phyloP scores from a whole-genome alignment of 164 flowering plant genomes.

The Macadamia integrifolia region DNA sequence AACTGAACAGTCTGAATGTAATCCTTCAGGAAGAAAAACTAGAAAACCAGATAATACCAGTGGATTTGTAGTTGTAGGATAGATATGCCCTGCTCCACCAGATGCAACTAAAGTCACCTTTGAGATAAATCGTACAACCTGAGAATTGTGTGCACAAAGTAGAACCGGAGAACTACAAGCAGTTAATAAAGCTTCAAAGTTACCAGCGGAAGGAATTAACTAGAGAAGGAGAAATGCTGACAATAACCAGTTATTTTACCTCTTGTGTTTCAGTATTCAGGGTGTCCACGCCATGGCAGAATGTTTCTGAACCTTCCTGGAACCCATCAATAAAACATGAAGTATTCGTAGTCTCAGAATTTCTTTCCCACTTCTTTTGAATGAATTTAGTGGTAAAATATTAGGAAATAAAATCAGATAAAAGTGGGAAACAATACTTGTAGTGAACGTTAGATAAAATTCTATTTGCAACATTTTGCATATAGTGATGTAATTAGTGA shows the following conservation, averaged over 20 bases:
- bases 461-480: no score
- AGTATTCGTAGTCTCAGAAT: background rate
- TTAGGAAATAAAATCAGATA: no score
- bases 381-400: background rate
- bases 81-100: conserved; percentile 97
- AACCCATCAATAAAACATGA: conserved; percentile 7
- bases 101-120: conserved; percentile 93
- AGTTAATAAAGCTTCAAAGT: background rate
- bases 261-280: conserved; percentile 77
- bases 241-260: conserved; percentile 31
- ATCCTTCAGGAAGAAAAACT: background rate
- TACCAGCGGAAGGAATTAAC: background rate
- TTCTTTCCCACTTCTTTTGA: background rate
- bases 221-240: background rate
- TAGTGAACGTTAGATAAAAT: no score
- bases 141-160: conserved; percentile 10
- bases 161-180: background rate
- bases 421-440: no score
- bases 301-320: conserved; percentile 74
- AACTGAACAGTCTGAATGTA: background rate
- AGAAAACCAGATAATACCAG: conserved; percentile 36
- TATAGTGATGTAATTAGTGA: no score
- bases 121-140: conserved; percentile 85
- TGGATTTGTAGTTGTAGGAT: conserved; percentile 96
- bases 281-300: conserved; percentile 90